Evolutionary conservation across 805 yeast genomes (phyloP), one percentile per base, ranked within the genome.

Genomic region (Zygotorulaspora florentina): DNA sequence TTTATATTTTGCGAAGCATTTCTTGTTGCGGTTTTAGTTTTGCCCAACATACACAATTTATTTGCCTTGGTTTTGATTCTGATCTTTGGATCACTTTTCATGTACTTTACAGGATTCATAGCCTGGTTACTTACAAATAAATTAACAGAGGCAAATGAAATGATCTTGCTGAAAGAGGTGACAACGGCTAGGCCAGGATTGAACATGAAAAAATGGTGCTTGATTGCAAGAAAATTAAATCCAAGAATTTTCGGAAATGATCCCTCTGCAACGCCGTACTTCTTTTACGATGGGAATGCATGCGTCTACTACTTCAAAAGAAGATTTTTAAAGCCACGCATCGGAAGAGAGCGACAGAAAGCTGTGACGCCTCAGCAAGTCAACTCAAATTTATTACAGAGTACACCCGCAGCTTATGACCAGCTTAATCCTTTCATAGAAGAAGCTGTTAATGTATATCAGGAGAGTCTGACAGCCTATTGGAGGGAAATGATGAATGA

Each of bases 261-360:
- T 42, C 23, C 37, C n/a, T 31, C 23, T 13, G 42, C 41, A n/a
- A 36, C 52, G 18, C 52, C 49, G 26, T 40, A 48, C 18, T 48
- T 45, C 28, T 48, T 48, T 35, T 48, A 48, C 37, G 49, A 45
- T 20, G 52, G 52, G 13, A 38, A 36, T 16, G 42, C 37, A 6
- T 48, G 52, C 20, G 23, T 28, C 18, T 33, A 34, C 9, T 34
- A 8, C 8, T 44, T 44, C 20, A 44, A 16, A 18, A 39, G 40
- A 25, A 17, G 31, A 27, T 44, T 28, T 43, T 29, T 39, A 33
- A 12, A 15, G 17, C 43, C 43, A 27, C 39, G 39, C 47, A 4
- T 29, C 15, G 9, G 15, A 29, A 29, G 9, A 8, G 15, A 29
- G 15, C 33, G 15, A 5, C 15, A 29, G 33, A 16, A 2, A 29